Evolutionary conservation across 1,284 basidiomycete species (phyloP).

Genomic region (Cryptococcus sp.): DNA sequence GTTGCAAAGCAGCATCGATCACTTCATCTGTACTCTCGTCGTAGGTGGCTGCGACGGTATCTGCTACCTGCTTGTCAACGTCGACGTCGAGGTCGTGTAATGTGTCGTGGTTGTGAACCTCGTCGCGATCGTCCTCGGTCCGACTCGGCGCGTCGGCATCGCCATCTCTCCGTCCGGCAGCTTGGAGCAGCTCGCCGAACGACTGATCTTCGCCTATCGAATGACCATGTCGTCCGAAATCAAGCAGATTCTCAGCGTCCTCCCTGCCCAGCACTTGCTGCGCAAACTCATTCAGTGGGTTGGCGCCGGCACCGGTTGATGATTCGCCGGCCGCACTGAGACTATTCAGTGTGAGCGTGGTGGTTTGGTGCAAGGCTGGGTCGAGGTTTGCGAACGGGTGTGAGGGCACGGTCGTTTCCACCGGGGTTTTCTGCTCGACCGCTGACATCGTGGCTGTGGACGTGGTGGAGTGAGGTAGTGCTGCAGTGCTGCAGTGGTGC

Average conservation of each 20-base stretch:
- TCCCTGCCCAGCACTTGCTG: constrained; percentile 20
- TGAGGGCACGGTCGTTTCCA: neutral
- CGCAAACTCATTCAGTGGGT: constrained; percentile 20
- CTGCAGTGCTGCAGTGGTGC: neutral
- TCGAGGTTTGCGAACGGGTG: constrained; percentile 11
- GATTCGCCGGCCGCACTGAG: constrained; percentile 2
- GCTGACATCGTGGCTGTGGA: constrained; percentile 11
- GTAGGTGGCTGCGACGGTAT: neutral
- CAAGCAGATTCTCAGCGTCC: constrained; percentile 20
- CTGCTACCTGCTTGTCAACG: neutral
- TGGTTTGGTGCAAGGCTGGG: constrained; percentile 12
- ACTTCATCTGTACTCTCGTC: too few species aligned
- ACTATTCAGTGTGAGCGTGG: constrained; percentile 12
- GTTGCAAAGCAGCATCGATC: neutral
- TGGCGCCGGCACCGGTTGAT: neutral
- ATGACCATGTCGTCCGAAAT: constrained; percentile 14
- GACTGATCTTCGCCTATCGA: constrained; percentile 16
- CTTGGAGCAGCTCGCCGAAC: constrained; percentile 15
- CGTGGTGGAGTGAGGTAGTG: neutral
- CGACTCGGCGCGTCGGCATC: constrained; percentile 1
- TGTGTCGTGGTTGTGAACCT: neutral
- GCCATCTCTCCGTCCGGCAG: constrained; percentile 11
- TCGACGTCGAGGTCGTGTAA: constrained; percentile 10
- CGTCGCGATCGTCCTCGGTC: constrained; percentile 2
- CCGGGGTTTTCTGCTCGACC: neutral